Evolutionary conservation across 2,329 filamentous ascomycete species (phyloP).

Genomic region (Verticillium klebahnii): DNA sequence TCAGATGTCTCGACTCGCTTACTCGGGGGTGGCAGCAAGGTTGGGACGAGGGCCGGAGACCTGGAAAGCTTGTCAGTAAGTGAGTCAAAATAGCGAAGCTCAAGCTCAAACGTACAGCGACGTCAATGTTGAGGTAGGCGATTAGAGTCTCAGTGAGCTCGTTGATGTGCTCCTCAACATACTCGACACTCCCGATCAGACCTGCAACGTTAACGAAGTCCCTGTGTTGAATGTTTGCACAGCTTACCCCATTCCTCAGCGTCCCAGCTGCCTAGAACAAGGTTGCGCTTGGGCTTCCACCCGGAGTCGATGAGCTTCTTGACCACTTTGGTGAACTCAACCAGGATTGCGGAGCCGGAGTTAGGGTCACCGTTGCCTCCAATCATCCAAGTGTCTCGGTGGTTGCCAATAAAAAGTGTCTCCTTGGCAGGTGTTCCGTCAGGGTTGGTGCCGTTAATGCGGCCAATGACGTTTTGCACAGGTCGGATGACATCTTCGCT

Average conservation of each 20-base stretch:
- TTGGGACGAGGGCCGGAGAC: constrained; percentile 51
- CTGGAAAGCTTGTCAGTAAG: not conserved
- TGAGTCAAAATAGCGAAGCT: constrained; percentile 22
- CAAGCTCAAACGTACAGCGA: constrained; percentile 36
- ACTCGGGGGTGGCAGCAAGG: constrained; percentile 57
- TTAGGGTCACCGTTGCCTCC: constrained; percentile 85
- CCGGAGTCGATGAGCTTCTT: constrained; percentile 65
- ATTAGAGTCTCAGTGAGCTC: constrained; percentile 70
- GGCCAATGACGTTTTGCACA: constrained; percentile 74
- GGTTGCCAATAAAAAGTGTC: constrained; percentile 74
- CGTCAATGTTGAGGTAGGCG: constrained; percentile 78
- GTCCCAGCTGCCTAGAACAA: constrained; percentile 28
- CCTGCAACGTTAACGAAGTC: constrained; percentile 71
- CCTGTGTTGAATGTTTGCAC: constrained; percentile 32
- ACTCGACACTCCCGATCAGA: constrained; percentile 75
- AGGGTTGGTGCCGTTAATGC: constrained; percentile 70
- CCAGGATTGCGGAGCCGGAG: constrained; percentile 71
- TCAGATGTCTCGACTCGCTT: not conserved
- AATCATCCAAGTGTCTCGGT: constrained; percentile 78
- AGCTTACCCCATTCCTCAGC: constrained; percentile 22
- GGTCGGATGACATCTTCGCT: constrained; percentile 61
- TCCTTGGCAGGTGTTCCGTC: constrained; percentile 45
- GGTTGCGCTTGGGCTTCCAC: constrained; percentile 74
- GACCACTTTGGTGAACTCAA: constrained; percentile 70
- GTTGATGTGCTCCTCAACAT: constrained; percentile 77